Evolutionary conservation across 495 filamentous ascomycete species (phyloP).

Genomic region (Apiosordaria backusii): DNA sequence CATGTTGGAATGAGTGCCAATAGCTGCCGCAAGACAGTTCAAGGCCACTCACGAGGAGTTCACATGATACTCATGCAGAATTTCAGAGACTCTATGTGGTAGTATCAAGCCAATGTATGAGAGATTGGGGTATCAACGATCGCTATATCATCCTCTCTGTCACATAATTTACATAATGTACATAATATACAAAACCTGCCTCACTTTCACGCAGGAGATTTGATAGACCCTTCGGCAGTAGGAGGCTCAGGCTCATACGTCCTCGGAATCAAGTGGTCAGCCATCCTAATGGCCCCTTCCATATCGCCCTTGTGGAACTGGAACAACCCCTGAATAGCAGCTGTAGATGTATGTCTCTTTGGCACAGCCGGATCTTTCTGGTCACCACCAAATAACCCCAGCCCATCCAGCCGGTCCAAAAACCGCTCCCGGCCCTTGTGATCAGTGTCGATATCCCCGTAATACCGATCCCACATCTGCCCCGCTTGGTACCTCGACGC

Average conservation of each 20-base stretch:
- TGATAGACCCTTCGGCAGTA: conserved; percentile 25
- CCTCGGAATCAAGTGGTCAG: conserved; percentile 58
- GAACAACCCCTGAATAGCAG: conserved; percentile 89
- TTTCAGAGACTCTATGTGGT: neutral
- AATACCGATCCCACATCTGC: conserved; percentile 92
- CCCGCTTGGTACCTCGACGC: conserved; percentile 79
- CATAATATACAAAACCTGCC: conserved; percentile 4
- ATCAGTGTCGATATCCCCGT: conserved; percentile 70
- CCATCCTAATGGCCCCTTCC: conserved; percentile 80
- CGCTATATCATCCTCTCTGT: neutral
- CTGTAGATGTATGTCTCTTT: conserved; percentile 66
- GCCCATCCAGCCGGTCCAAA: conserved; percentile 44
- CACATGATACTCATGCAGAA: neutral
- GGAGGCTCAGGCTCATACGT: conserved; percentile 45
- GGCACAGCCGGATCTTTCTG: conserved; percentile 38
- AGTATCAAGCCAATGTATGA: neutral
- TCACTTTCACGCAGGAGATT: conserved; percentile 26
- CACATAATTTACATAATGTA: conserved; percentile 13
- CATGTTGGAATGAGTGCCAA: no score
- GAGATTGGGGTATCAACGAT: conserved; percentile 16
- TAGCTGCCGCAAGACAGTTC: no score
- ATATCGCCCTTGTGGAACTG: conserved; percentile 89
- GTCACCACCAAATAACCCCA: conserved; percentile 46
- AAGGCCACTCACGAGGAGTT: neutral
- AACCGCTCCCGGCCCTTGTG: conserved; percentile 55